Evolutionary conservation across 2,329 filamentous ascomycete genomes (phyloP).

Genomic region (Samsoniella hepiali): DNA sequence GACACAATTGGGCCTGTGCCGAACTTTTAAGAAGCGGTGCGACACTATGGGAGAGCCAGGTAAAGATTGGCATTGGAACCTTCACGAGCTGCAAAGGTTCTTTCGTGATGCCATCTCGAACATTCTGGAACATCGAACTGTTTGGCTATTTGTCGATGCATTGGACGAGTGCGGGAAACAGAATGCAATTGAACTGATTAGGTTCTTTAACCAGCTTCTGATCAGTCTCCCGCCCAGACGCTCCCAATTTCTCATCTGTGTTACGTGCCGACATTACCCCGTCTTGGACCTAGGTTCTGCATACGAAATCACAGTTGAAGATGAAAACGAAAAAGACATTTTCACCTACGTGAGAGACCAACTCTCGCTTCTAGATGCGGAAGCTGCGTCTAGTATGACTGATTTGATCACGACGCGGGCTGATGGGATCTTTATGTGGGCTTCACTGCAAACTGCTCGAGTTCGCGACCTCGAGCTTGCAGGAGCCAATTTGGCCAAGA

Average conservation of each 20-base stretch:
- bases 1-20: slow-evolving; percentile 23
- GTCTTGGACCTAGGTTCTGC: too few relatives aligned
- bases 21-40: slow-evolving; percentile 18
- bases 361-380: too few relatives aligned
- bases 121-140: slow-evolving; percentile 21
- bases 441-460: too few relatives aligned
- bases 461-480: slow-evolving; percentile 21
- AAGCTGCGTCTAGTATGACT: slow-evolving; percentile 2
- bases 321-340: slow-evolving; percentile 32
- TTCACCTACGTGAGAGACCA: slow-evolving; percentile 26
- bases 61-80: slow-evolving; percentile 29
- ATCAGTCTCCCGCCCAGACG: too few relatives aligned
- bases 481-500: slow-evolving; percentile 19
- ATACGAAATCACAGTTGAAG: too few relatives aligned
- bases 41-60: slow-evolving; percentile 19
- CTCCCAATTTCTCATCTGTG: slow-evolving; percentile 26
- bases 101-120: slow-evolving; percentile 26
- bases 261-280: slow-evolving; percentile 34
- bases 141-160: slow-evolving; percentile 35
- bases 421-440: slow-evolving; percentile 37
- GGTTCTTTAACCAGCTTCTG: too few relatives aligned
- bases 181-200: slow-evolving; percentile 23
- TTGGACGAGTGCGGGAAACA: slow-evolving; percentile 34
- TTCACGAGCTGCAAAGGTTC: slow-evolving; percentile 22
- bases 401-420: slow-evolving; percentile 27